Conservation (phyloP, 2,329 filamentous ascomycete species). For the Penicillium oxalicum region DNA sequence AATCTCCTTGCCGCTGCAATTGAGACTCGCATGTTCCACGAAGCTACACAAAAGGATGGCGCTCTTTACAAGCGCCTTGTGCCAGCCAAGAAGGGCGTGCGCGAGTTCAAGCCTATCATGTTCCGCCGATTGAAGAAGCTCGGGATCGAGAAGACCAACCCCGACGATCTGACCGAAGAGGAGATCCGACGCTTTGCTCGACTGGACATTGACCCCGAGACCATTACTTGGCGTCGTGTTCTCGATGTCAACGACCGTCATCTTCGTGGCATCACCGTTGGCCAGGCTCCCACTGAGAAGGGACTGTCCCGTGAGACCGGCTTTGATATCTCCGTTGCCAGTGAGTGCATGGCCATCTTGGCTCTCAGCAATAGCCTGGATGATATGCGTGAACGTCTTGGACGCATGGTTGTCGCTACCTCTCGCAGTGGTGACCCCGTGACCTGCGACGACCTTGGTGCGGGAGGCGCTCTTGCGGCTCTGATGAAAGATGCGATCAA, state of each 20-base stretch:
- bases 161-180: slow-evolving; percentile 81
- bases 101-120: slow-evolving; percentile 83
- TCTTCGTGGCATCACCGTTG: slow-evolving; percentile 81
- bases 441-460: slow-evolving; percentile 92
- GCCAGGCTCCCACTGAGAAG: slow-evolving; percentile 83
- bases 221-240: slow-evolving; percentile 94
- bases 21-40: slow-evolving; percentile 97
- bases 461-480: slow-evolving; percentile 83
- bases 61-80: slow-evolving; percentile 83
- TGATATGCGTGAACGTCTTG: slow-evolving; percentile 89
- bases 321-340: slow-evolving; percentile 96
- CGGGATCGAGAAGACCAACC: slow-evolving; percentile 91
- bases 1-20: slow-evolving; percentile 94
- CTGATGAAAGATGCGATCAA: slow-evolving; percentile 98
- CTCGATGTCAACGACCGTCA: slow-evolving; percentile 96
- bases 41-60: slow-evolving; percentile 87
- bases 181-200: slow-evolving; percentile 86
- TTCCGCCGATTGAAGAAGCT: slow-evolving; percentile 90
- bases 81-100: slow-evolving; percentile 81
- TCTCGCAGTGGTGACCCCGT: slow-evolving; percentile 82
- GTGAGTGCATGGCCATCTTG: slow-evolving; percentile 97
- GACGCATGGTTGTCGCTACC: slow-evolving; percentile 90
- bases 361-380: slow-evolving; percentile 80
- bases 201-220: slow-evolving; percentile 91
- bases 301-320: slow-evolving; percentile 81